Percentiles rank a stretch among this genome's conserved stretches.
phyloP scores from a whole-genome alignment of 192 early-diverging fungal species.

The Umbelopsis vinacea region DNA sequence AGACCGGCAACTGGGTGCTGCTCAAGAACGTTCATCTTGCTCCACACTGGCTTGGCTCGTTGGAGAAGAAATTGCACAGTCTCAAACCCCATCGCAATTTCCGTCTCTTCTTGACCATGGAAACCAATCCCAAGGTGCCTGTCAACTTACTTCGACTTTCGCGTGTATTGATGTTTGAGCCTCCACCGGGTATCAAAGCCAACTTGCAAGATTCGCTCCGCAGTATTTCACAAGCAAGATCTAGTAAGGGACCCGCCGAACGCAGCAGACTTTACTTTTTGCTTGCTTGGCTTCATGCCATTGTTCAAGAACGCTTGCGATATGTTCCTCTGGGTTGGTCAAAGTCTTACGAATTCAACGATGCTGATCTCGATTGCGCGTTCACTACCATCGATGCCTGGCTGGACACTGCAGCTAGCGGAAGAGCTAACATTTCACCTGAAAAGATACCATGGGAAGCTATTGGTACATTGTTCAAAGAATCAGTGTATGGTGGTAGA shows the following conservation, averaged over 20 bases:
- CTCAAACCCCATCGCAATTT: slow-evolving; percentile 84
- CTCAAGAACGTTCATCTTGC: slow-evolving; percentile 99
- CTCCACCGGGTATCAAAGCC: slow-evolving; percentile 94
- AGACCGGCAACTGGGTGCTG: slow-evolving; percentile 93
- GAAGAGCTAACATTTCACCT: slow-evolving; percentile 89
- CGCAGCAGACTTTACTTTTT: slow-evolving; percentile 90
- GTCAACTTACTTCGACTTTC: slow-evolving; percentile 88
- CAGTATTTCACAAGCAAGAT: slow-evolving; percentile 58
- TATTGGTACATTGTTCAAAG: slow-evolving; percentile 79
- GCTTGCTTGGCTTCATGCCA: slow-evolving; percentile 95
- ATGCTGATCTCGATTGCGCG: slow-evolving; percentile 94
- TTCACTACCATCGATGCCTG: slow-evolving; percentile 89
- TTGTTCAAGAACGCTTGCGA: slow-evolving; percentile 93
- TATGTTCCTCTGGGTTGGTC: slow-evolving; percentile 99
- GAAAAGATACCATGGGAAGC: slow-evolving; percentile 97
- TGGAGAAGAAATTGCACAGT: slow-evolving; percentile 93
- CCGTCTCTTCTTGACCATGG: slow-evolving; percentile 97
- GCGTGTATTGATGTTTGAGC: slow-evolving; percentile 94
- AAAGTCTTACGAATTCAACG: slow-evolving; percentile 97
- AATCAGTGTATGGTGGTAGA: slow-evolving; percentile 96
- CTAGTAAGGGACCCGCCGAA: slow-evolving; percentile 79
- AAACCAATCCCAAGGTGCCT: slow-evolving; percentile 96
- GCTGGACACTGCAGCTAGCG: slow-evolving; percentile 81
- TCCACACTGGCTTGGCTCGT: slow-evolving; percentile 87
- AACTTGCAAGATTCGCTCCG: slow-evolving; percentile 84